Percentiles rank a stretch among this genome's conserved stretches.
These are phyloP conservation scores for Quercus parvula DNA, from an alignment of 306 rosid species.

Conservation along the genomic window DNA sequence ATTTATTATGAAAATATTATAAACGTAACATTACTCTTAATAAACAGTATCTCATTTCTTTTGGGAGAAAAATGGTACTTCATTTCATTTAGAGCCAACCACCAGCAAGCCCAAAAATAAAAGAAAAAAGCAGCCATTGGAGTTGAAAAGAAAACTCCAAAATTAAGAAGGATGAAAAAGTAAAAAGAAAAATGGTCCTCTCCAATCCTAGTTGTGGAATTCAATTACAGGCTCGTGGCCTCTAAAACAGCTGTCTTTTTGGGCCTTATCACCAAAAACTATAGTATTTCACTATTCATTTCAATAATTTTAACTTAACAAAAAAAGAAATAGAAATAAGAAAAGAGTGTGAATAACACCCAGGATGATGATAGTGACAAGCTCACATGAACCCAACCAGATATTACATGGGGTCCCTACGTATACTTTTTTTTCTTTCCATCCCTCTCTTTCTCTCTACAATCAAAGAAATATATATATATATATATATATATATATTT, in stretches of 20 bases:
- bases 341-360: constrained; percentile 17
- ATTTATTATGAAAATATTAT: too few species aligned
- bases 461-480: not conserved
- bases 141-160: constrained; percentile 16
- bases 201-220: constrained; percentile 34
- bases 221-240: constrained; percentile 33
- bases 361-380: constrained; percentile 44
- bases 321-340: not conserved
- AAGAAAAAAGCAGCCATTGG: not conserved
- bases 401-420: constrained; percentile 50
- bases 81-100: not conserved
- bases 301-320: not conserved
- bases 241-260: constrained; percentile 44
- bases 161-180: constrained; percentile 7
- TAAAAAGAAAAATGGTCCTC: constrained; percentile 37
- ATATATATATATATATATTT: not conserved
- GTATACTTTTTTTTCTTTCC: constrained; percentile 18
- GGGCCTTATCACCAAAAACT: constrained; percentile 14
- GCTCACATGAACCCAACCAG: constrained; percentile 56
- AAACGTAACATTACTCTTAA: too few species aligned
- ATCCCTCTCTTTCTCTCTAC: constrained; percentile 2
- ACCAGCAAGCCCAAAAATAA: too few species aligned
- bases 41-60: too few species aligned
- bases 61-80: too few species aligned
- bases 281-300: not conserved